Evolutionary conservation across 768 basidiomycete species (phyloP).

Genomic region (Podaxis sp.): DNA sequence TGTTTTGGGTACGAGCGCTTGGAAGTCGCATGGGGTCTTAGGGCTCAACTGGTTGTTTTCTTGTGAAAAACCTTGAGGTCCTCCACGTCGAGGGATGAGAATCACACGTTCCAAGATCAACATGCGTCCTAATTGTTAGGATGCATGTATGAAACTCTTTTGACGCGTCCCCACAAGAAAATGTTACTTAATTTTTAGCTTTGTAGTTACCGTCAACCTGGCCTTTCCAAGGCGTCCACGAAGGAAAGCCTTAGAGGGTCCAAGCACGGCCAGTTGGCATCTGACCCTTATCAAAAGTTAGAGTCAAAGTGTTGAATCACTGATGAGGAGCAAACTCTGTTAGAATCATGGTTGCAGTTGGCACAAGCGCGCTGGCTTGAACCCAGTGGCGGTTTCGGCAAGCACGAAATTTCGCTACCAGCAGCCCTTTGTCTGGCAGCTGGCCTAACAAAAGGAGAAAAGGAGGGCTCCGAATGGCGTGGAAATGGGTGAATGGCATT

Average conservation of each 20-base stretch:
- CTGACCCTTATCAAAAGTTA: not conserved
- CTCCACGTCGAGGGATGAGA: not conserved
- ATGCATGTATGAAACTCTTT: not conserved
- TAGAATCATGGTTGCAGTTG: not conserved
- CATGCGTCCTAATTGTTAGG: not conserved
- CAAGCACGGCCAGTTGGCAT: not conserved
- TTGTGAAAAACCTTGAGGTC: not conserved
- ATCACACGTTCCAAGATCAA: not conserved
- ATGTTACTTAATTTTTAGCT: not conserved
- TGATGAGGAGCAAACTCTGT: not conserved
- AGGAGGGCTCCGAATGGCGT: not conserved
- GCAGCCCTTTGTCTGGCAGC: not conserved
- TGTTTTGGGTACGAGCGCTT: not conserved
- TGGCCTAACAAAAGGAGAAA: not conserved
- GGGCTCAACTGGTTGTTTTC: not conserved
- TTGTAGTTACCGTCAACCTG: not conserved
- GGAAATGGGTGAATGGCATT: not conserved
- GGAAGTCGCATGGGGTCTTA: not conserved
- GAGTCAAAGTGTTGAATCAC: not conserved
- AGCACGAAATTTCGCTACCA: not conserved
- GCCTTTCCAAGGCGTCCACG: not conserved
- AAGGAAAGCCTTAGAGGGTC: not conserved
- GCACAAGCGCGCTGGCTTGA: not conserved
- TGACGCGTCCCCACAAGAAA: not conserved
- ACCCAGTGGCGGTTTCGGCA: not conserved